Evolutionary conservation across 371 early-diverging fungal species (phyloP), one percentile per base, ranked within the genome.

Genomic region (Mortierella sp.): DNA sequence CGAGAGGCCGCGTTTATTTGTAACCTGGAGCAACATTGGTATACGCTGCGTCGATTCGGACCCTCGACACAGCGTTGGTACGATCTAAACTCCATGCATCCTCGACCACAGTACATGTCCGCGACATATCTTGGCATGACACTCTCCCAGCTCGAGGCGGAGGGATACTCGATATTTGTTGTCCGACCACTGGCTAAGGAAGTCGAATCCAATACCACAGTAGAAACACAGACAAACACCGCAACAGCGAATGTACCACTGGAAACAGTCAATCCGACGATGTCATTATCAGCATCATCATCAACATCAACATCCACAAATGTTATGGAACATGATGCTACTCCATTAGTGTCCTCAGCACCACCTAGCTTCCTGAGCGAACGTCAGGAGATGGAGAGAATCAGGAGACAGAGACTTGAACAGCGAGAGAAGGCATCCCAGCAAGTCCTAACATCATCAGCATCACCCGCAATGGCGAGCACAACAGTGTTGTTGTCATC

Each of bases 21-120:
- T 60, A 72, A 80, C 47, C 46, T 73, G 46, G 50, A 68, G 30
- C 27, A 81, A 55, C 84, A 82, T 49, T 87, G 90, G 90, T 89
- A 90, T 60, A 91, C 90, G 2, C 56, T 93, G 24, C 83, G 93
- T 4, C 82, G 86, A 37, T 91, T 92, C 64, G 86, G 86, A 15
- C 70, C 80, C 2, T 81, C 82, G 7, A 68, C 83, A 11, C 81
- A 85, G 57, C 83, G 90, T 19, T 90, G 92, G 92, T 92, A 92
- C 72, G 92, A 92, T 52, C 79, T 92, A 15, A 89, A 93, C 59
- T 86, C 87, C 1, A 78, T 85, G 37, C 83, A 82, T 53, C 27
- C 52, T 15, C 69, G 24, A 7, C 88, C 93, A 1, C 65, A 75
- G 6, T 82, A 86, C 60, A 80, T 93, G 43, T 85, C 88, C 15